These are phyloP conservation scores for Saccharomycopsis hybrid DNA, from an alignment of 1,139 yeast genomes.

Conservation along the genomic window DNA sequence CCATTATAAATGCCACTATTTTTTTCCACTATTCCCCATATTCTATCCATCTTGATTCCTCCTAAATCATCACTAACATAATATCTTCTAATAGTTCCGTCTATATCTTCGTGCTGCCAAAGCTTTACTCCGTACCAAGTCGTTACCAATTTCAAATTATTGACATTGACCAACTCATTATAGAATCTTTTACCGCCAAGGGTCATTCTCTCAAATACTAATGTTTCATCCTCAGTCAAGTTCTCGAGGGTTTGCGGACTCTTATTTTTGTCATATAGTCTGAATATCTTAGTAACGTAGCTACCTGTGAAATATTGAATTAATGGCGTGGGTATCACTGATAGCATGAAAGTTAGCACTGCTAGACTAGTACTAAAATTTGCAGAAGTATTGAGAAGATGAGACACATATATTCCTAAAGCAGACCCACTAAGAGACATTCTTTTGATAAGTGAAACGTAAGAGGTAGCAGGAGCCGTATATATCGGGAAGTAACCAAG, in stretches of 20 bases:
- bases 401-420: conserved; percentile 49
- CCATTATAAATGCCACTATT: conserved; percentile 66
- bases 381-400: conserved; percentile 49
- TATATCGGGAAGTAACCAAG: conserved; percentile 50
- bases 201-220: conserved; percentile 64
- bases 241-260: conserved; percentile 60
- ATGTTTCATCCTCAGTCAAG: conserved; percentile 51
- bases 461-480: conserved; percentile 49
- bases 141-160: conserved; percentile 39
- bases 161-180: conserved; percentile 50
- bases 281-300: conserved; percentile 65
- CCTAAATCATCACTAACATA: conserved; percentile 72
- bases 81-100: conserved; percentile 35
- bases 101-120: conserved; percentile 45
- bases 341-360: conserved; percentile 33
- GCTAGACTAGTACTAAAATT: conserved; percentile 53
- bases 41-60: conserved; percentile 74
- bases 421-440: conserved; percentile 49
- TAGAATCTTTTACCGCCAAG: conserved; percentile 61
- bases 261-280: conserved; percentile 56
- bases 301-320: conserved; percentile 55
- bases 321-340: conserved; percentile 43
- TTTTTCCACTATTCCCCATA: conserved; percentile 73
- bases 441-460: conserved; percentile 49
- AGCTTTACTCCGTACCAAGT: conserved; percentile 50